Conservation (phyloP, 164 flowering plant species). For the Tinospora cordifolia region DNA sequence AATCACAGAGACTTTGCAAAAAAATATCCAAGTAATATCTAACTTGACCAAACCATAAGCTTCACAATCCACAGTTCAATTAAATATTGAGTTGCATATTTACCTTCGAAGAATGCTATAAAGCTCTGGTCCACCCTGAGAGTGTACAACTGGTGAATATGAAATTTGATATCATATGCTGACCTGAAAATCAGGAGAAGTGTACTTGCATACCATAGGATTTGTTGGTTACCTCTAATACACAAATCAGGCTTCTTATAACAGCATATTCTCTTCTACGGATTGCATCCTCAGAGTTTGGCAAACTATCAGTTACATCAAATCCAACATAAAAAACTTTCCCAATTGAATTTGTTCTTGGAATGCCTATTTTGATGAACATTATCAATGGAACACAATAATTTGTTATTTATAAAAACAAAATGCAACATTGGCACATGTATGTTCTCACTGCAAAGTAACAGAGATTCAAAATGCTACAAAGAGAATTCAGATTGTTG, state of each 20-base stretch:
- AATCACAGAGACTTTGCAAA: neutral
- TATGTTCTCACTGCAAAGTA: neutral
- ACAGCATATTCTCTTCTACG: conserved; percentile 93
- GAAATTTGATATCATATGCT: conserved; percentile 1
- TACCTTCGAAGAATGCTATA: conserved; percentile 96
- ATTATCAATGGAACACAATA: neutral
- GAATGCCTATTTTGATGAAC: too few species aligned
- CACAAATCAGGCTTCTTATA: conserved; percentile 87
- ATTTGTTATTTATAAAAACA: neutral
- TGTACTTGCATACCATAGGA: neutral
- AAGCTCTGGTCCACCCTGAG: conserved; percentile 95
- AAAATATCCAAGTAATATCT: neutral
- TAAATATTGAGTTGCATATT: too few species aligned
- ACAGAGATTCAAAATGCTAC: too few species aligned
- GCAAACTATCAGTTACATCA: conserved; percentile 45
- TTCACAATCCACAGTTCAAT: too few species aligned
- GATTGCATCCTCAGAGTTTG: conserved; percentile 81
- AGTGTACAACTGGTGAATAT: conserved; percentile 14
- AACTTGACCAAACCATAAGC: neutral
- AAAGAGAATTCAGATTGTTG: too few species aligned
- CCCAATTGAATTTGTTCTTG: conserved; percentile 73
- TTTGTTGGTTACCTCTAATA: conserved; percentile 28
- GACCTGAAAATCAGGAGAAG: conserved; percentile 1
- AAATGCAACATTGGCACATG: neutral
- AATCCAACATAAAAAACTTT: conserved; percentile 53